Conservation (phyloP, 495 filamentous ascomycete genomes). For the Lentithecium fluviatile region DNA sequence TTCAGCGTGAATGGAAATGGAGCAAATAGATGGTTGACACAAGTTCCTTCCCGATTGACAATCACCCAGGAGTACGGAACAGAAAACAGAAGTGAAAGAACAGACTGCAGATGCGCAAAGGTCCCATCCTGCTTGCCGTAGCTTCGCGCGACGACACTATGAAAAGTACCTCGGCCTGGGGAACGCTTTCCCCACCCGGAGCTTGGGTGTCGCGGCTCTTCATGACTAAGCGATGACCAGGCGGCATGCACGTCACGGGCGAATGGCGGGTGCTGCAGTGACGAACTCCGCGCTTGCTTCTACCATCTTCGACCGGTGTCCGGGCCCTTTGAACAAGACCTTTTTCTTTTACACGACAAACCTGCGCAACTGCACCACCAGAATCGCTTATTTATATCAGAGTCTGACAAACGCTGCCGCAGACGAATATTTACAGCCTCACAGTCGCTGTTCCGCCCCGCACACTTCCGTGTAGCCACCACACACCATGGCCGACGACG, state of each 20-base stretch:
- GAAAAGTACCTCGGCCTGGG: slow-evolving; percentile 22
- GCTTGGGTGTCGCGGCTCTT: background rate
- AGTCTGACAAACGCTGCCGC: background rate
- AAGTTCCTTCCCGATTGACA: background rate
- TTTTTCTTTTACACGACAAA: background rate
- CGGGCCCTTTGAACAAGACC: background rate
- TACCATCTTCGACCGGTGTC: slow-evolving; percentile 4
- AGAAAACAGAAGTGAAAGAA: no score
- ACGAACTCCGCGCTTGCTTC: slow-evolving; percentile 5
- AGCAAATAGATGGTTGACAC: background rate
- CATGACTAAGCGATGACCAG: background rate
- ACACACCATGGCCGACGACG: slow-evolving; percentile 49
- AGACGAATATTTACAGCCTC: background rate
- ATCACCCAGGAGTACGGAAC: no score
- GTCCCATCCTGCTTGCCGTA: background rate
- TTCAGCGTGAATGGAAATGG: background rate
- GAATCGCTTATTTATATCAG: background rate
- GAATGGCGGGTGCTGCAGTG: background rate
- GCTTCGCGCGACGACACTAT: background rate
- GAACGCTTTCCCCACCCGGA: slow-evolving; percentile 13
- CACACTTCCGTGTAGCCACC: background rate
- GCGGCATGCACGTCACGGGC: background rate
- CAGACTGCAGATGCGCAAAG: no score
- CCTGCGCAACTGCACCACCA: background rate
- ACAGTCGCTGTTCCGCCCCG: background rate